Base-by-base conservation (phyloP, 345 rosid species). In the Arabidopsis suecica region DNA sequence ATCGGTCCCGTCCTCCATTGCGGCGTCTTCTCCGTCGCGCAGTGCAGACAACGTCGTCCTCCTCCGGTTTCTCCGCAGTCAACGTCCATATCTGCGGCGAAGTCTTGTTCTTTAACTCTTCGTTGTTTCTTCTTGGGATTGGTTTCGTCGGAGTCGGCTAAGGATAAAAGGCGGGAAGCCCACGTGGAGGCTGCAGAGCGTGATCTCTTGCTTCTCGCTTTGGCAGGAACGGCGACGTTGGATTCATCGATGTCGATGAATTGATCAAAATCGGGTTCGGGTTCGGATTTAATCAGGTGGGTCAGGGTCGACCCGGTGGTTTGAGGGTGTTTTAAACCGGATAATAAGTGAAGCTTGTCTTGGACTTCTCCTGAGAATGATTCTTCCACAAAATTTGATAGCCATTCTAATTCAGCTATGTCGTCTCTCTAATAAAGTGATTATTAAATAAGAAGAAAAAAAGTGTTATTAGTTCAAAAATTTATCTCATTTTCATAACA, bases 321-420 rank as follows among this genome's bases (percentile, higher is more conserved):
- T 80, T 51, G 65, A n/a, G 69, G 16, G 41, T n/a, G 16, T 61
- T 82, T 86, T 4, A 68, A 22, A 1, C 99, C 99, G 49, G 97
- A 89, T 40, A 93, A 81, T 36, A 95, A 84, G 61, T 95, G 96
- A 18, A 87, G 88, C 87, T 88, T 89, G 61, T 93, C 89, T 82
- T 88, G 54, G 78, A 90, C 99, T 72, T 95, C 98, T 83, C 88
- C 86, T 45, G 98, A 87, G 81, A 95, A 95, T 28, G 99, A 88
- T 80, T 95, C 98, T 82, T 95, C 99, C 74, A 86, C 96, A 75
- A 95, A 81, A 79, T 92, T 95, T 2, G 99, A 95, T 54, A 95
- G 80, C 99, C 99, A 95, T 83, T 95, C 99, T 6, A 95, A 84
- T 84, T 95, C 98, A 53, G 96, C 98, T 76, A 95, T 81, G 57